Conservation (phyloP, 768 basidiomycete species). For the Phylloporus arenicola region DNA sequence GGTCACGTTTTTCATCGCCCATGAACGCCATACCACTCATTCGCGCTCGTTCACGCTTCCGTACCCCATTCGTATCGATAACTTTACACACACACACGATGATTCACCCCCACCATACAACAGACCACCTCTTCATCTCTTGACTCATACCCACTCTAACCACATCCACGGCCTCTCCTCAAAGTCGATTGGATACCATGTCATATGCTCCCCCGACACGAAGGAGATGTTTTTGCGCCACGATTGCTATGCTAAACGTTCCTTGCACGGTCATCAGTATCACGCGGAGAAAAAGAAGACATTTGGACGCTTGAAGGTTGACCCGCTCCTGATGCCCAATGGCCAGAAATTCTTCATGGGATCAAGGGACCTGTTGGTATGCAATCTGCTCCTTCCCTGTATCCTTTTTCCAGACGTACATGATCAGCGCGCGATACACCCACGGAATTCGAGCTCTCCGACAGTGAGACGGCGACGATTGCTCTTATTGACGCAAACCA, state of each 20-base stretch:
- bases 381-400: neutral
- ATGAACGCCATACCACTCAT: constrained; percentile 69
- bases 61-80: constrained; percentile 83
- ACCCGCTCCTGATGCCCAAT: constrained; percentile 41
- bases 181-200: constrained; percentile 63
- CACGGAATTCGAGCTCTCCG: constrained; percentile 51
- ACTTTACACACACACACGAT: constrained; percentile 52
- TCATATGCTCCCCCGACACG: constrained; percentile 78
- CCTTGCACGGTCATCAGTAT: constrained; percentile 43
- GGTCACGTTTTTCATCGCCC: constrained; percentile 3
- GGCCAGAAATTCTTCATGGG: constrained; percentile 46
- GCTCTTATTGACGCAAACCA: constrained; percentile 91
- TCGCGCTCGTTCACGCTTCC: constrained; percentile 70
- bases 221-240: constrained; percentile 81
- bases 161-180: constrained; percentile 75
- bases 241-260: constrained; percentile 65
- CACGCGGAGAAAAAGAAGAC: constrained; percentile 38
- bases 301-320: constrained; percentile 62
- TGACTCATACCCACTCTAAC: constrained; percentile 88
- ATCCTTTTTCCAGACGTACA: neutral
- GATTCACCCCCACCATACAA: constrained; percentile 29
- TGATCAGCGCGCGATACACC: constrained; percentile 57
- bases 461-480: constrained; percentile 56
- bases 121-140: constrained; percentile 54
- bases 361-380: constrained; percentile 52